These are phyloP conservation scores for Magnusiomyces suaveolens DNA, from an alignment of 1,139 yeast species.

Conservation along the genomic window DNA sequence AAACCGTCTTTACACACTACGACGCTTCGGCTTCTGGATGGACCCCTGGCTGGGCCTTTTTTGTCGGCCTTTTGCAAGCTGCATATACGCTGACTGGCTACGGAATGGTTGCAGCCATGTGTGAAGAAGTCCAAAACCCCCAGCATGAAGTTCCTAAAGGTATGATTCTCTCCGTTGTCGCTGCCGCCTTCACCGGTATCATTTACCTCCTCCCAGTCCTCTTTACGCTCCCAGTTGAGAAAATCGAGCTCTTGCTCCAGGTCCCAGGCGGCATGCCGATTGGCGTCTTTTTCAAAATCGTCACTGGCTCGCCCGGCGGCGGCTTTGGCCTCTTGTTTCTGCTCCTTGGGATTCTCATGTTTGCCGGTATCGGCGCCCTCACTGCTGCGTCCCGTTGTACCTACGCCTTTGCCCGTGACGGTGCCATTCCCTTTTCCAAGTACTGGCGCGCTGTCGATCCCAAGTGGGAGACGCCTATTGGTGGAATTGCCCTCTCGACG, in stretches of 20 bases:
- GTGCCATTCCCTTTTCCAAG: constrained; percentile 59
- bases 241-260: constrained; percentile 40
- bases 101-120: constrained; percentile 70
- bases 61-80: constrained; percentile 63
- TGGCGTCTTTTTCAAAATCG: constrained; percentile 44
- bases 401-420: constrained; percentile 75
- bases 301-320: constrained; percentile 57
- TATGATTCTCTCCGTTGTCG: constrained; percentile 51
- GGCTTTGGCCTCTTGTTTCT: constrained; percentile 15
- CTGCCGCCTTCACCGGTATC: constrained; percentile 58
- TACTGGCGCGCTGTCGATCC: constrained; percentile 59
- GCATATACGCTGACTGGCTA: constrained; percentile 75
- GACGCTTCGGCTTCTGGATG: constrained; percentile 23
- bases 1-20: constrained; percentile 21
- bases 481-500: constrained; percentile 62
- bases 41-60: constrained; percentile 23
- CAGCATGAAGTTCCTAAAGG: constrained; percentile 70
- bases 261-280: constrained; percentile 43
- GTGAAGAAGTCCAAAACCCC: constrained; percentile 72
- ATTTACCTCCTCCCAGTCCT: constrained; percentile 63
- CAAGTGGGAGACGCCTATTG: constrained; percentile 52
- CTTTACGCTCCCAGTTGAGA: constrained; percentile 63
- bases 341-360: constrained; percentile 44
- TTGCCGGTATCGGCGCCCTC: constrained; percentile 28
- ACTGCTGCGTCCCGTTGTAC: constrained; percentile 78